Base-by-base conservation (phyloP, 208 protist species). In the Herpetomonas samuelpessoai region DNA sequence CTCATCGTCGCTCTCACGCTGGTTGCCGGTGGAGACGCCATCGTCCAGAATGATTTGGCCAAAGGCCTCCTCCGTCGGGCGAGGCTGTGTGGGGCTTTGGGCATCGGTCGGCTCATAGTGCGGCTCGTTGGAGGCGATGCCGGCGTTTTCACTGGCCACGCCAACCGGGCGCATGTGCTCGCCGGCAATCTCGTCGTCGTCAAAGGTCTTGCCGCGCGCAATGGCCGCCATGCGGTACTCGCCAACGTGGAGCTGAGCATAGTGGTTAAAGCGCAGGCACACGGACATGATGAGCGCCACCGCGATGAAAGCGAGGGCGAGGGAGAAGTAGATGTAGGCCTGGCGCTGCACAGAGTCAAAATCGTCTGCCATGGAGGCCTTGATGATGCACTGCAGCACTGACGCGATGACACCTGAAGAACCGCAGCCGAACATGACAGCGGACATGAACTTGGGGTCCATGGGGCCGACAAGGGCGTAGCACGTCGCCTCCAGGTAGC, bases 381-480 rank as follows among this genome's bases (percentile, higher is more conserved):
- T 95, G 46, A 91, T 79, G 68, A 95, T 87, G 66, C 89, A 88
- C 74, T 91, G 86, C 61, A 95, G 65, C 54, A 76, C 53, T 0
- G 82, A 88, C 19, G 80, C 45, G 25, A 86, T 76, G 6, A 91
- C 71, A 25, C 89, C 89, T 4, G 81, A 88, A 58, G 83, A 80
- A 46, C 81, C 82, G 44, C 79, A 88, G 61, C 92, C 92, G 71
- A 86, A 82, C 90, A 97, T 96, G 31, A 93, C 56, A 12, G 83
- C 85, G 19, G 86, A 82, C 76, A 88, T 95, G 58, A 93, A 96
- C 63, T 86, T 81, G 3, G 76, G 55, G 35, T 83, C 82, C 75
- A 96, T 86, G 3, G 70, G 71, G 27, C 77, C 77, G 0, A 86
- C 91, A 30, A 96, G 46, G 9, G 81, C 88, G 71, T 96, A 97